phyloP scores from a whole-genome alignment of 768 basidiomycete species.

The Suillus spraguei region DNA sequence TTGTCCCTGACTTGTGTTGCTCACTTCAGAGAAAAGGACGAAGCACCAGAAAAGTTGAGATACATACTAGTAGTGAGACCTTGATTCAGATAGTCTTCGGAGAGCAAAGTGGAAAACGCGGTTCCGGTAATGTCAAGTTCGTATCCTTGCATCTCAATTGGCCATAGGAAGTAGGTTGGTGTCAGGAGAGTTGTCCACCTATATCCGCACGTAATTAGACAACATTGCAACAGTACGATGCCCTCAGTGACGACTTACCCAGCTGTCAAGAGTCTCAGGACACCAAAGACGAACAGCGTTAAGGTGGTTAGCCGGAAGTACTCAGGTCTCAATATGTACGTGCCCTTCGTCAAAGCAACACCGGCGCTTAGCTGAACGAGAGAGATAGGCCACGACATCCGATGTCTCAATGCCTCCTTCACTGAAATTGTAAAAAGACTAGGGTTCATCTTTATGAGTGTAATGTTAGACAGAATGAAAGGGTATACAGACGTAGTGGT shows the following conservation, averaged over 20 bases:
- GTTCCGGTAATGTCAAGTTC: conserved; percentile 16
- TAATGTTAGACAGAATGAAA: background rate
- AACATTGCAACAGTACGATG: background rate
- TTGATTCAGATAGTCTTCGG: conserved; percentile 10
- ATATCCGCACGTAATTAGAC: background rate
- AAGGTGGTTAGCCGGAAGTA: conserved; percentile 4
- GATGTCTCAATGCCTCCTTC: conserved; percentile 22
- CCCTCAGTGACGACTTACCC: conserved; percentile 11
- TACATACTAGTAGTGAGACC: conserved; percentile 11
- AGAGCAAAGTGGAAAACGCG: conserved; percentile 9
- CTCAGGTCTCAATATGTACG: conserved; percentile 5
- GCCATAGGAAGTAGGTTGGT: conserved; percentile 11
- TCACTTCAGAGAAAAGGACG: background rate
- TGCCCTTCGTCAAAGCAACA: conserved; percentile 12
- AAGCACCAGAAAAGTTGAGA: background rate
- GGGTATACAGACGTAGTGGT: conserved; percentile 1
- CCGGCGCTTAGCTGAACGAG: conserved; percentile 16
- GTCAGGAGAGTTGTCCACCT: conserved; percentile 20
- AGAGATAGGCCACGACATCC: conserved; percentile 16
- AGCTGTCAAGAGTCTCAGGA: conserved; percentile 19
- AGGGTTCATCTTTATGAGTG: background rate
- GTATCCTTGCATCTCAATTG: conserved; percentile 1
- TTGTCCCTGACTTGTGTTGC: conserved; percentile 13
- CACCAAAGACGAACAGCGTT: conserved; percentile 11
- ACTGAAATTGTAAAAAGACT: conserved; percentile 8